These are phyloP conservation scores for Trichoderma koningiopsis DNA, from an alignment of 2,329 filamentous ascomycete species.

Conservation along the genomic window DNA sequence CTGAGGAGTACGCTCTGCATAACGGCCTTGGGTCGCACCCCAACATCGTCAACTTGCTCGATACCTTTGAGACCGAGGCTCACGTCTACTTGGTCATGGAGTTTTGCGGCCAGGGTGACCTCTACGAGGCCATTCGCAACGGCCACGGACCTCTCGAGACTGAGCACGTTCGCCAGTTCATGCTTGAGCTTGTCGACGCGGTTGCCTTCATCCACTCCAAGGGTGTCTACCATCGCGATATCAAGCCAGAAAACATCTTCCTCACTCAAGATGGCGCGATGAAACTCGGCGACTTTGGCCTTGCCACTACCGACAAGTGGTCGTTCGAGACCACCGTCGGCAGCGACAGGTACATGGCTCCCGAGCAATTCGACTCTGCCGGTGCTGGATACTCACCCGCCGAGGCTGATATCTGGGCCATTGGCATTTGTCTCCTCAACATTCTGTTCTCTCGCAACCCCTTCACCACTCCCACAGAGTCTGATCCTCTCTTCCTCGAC, in stretches of 20 bases:
- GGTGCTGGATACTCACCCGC: conserved; percentile 88
- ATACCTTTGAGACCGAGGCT: conserved; percentile 88
- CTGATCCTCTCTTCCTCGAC: conserved; percentile 91
- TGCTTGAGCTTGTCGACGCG: conserved; percentile 89
- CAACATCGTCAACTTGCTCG: conserved; percentile 90
- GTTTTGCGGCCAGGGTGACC: conserved; percentile 90
- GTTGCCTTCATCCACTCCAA: conserved; percentile 89
- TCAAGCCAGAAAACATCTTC: conserved; percentile 99
- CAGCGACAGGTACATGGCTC: conserved; percentile 98
- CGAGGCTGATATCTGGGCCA: conserved; percentile 93
- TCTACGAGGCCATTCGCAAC: conserved; percentile 94
- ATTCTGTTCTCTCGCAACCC: conserved; percentile 96
- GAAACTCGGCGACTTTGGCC: conserved; percentile 96
- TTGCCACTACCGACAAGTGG: conserved; percentile 88
- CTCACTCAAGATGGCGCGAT: conserved; percentile 80
- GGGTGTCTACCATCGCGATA: conserved; percentile 93
- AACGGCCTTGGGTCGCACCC: conserved; percentile 75
- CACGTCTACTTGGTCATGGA: conserved; percentile 93
- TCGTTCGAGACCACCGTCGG: conserved; percentile 91
- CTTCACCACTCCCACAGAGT: conserved; percentile 85
- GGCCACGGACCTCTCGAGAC: conserved; percentile 89
- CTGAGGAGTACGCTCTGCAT: conserved; percentile 80
- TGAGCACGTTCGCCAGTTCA: conserved; percentile 94
- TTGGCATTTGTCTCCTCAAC: conserved; percentile 95
- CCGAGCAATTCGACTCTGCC: conserved; percentile 92